phyloP scores from a whole-genome alignment of 2,329 filamentous ascomycete genomes.

The Trichophyton simii region DNA sequence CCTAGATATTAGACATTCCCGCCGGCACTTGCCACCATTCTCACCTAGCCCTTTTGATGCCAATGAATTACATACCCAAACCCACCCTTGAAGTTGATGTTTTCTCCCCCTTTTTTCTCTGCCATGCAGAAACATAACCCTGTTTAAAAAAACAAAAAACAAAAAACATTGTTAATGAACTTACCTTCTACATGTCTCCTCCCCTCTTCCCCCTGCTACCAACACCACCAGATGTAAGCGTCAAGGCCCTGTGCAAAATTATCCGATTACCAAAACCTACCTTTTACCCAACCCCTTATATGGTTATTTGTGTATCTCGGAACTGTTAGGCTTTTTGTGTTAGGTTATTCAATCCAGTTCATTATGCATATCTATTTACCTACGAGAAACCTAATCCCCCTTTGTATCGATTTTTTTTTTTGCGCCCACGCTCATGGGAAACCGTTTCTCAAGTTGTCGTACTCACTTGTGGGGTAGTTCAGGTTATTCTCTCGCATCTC shows the following conservation, averaged over 20 bases:
- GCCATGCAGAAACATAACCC: not conserved
- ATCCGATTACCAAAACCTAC: not conserved
- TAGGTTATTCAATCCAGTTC: not conserved
- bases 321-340: not conserved
- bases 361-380: not conserved
- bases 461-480: constrained; percentile 10
- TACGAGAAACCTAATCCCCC: too few relatives aligned
- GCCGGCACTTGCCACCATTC: not conserved
- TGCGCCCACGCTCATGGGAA: not conserved
- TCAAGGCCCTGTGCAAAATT: not conserved
- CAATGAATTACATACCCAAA: not conserved
- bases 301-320: not conserved
- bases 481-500: constrained; percentile 9
- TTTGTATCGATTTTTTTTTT: too few relatives aligned
- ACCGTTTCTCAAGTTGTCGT: constrained; percentile 11
- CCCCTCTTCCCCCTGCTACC: not conserved
- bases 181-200: not conserved
- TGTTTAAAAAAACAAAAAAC: not conserved
- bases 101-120: not conserved
- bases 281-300: not conserved
- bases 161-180: not conserved
- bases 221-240: not conserved
- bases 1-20: not conserved
- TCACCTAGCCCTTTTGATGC: not conserved
- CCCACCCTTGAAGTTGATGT: not conserved